Evolutionary conservation across 306 rosid species (phyloP).

Genomic region (Trifolium fragiferum): DNA sequence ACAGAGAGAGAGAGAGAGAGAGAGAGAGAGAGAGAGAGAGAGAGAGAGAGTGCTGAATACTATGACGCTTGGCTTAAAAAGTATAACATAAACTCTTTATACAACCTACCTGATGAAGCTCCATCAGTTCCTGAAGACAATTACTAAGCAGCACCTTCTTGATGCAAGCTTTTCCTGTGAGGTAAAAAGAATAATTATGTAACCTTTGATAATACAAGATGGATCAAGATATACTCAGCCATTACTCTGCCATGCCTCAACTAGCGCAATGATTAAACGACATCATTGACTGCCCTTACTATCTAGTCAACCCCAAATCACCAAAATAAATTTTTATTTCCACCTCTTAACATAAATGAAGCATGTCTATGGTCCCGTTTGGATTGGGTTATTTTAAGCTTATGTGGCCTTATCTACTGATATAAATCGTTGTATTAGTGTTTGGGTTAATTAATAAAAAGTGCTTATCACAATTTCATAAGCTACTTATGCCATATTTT

Average conservation of each 20-base stretch:
- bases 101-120: constrained; percentile 92
- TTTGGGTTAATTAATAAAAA: too few species aligned
- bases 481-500: too few species aligned
- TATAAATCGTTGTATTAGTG: too few species aligned
- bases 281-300: constrained; percentile 3
- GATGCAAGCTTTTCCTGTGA: constrained; percentile 92
- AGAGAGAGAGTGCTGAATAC: constrained; percentile 14
- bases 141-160: constrained; percentile 96
- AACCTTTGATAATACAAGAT: neutral
- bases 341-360: constrained; percentile 3
- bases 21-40: constrained; percentile 4
- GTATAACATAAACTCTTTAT: constrained; percentile 15
- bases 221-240: neutral
- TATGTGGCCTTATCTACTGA: too few species aligned
- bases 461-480: too few species aligned
- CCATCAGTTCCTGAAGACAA: constrained; percentile 99
- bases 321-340: neutral
- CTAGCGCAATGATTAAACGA: neutral
- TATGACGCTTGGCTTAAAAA: constrained; percentile 20
- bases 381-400: too few species aligned
- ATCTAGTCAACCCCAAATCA: neutral
- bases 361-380: neutral
- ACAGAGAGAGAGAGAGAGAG: neutral
- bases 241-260: neutral
- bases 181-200: constrained; percentile 24